Evolutionary conservation across 768 basidiomycete species (phyloP).

Genomic region (Russula brevipes): DNA sequence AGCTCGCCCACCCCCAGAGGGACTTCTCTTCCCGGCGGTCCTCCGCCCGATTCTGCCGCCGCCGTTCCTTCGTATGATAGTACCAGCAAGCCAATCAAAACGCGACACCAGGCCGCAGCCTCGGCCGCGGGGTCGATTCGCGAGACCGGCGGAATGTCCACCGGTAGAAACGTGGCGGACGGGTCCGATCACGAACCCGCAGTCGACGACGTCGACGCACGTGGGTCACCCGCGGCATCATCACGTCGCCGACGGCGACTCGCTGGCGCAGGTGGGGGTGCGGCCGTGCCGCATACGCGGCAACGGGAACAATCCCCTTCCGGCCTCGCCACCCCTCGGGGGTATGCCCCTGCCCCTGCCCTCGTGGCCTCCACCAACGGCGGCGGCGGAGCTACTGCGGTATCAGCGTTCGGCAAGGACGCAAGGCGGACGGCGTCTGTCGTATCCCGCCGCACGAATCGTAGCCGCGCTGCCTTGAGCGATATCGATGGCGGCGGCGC

Average conservation of each 20-base stretch:
- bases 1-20: neutral
- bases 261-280: too few relatives aligned
- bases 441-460: constrained; percentile 6
- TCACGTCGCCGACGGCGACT: too few relatives aligned
- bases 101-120: neutral
- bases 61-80: neutral
- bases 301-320: too few relatives aligned
- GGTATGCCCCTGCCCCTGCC: neutral
- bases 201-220: neutral
- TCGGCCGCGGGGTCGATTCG: neutral
- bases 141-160: neutral
- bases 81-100: neutral
- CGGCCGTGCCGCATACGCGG: too few relatives aligned
- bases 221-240: too few relatives aligned
- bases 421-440: neutral
- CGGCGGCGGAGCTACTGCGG: neutral
- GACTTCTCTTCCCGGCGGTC: constrained; percentile 6
- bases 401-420: neutral
- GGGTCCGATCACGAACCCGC: neutral
- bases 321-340: too few relatives aligned
- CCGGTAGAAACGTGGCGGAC: neutral
- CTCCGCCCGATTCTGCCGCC: constrained; percentile 5
- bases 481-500: constrained; percentile 31
- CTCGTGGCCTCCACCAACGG: neutral
- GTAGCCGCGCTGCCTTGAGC: neutral